A percentile compares a stretch with the other conserved stretches of the same genome.
Evolutionary conservation across 805 yeast species (phyloP).

Genomic region (Barnettozyma californica): DNA sequence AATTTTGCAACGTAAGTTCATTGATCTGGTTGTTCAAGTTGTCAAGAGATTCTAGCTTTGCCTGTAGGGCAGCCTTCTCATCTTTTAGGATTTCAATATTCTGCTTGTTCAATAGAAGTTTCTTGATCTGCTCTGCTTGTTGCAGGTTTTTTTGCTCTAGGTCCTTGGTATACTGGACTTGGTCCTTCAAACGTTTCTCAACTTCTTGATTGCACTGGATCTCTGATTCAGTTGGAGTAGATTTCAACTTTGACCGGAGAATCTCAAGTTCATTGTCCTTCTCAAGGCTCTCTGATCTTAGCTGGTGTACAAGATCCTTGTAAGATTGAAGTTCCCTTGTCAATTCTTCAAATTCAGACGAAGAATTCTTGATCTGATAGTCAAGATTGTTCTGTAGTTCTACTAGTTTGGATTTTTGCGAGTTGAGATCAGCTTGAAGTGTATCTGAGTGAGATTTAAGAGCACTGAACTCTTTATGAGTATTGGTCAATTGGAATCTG

Average conservation of each 20-base stretch:
- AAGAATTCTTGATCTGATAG: background rate
- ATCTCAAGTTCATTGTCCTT: conserved; percentile 26
- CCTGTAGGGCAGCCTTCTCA: conserved; percentile 41
- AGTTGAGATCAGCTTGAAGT: conserved; percentile 6
- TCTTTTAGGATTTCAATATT: conserved; percentile 49
- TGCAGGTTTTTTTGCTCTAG: conserved; percentile 48
- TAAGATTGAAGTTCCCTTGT: background rate
- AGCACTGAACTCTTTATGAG: conserved; percentile 7
- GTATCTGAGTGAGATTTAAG: conserved; percentile 6
- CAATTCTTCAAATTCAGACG: background rate
- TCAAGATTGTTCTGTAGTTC: background rate
- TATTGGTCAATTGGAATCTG: conserved; percentile 13
- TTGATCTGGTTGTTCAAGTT: conserved; percentile 40
- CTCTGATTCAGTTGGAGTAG: conserved; percentile 36
- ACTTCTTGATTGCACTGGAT: conserved; percentile 27
- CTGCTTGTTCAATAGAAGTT: conserved; percentile 40
- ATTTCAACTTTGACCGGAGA: conserved; percentile 28
- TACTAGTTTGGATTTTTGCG: conserved; percentile 3
- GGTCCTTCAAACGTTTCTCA: conserved; percentile 33
- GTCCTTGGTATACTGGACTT: conserved; percentile 39
- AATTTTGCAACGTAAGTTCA: conserved; percentile 44
- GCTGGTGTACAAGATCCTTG: background rate
- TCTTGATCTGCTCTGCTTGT: conserved; percentile 47
- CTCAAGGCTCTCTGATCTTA: conserved; percentile 2
- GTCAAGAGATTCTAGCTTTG: conserved; percentile 35